Conservation (phyloP, 2,329 filamentous ascomycete genomes). For the Purpureocillium takamizusanense region DNA sequence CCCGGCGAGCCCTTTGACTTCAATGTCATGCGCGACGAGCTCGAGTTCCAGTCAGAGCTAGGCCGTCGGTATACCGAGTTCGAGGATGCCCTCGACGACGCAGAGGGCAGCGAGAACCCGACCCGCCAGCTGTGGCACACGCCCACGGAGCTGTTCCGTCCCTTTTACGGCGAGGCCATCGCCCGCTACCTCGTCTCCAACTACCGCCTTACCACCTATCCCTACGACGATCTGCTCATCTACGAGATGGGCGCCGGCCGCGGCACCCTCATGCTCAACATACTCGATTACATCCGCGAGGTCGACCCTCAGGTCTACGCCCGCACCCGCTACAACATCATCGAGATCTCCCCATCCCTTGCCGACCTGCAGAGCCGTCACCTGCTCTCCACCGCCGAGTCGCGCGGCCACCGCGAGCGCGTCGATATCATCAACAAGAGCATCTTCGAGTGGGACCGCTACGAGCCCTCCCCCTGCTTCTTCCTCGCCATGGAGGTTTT, state of each 20-base stretch:
- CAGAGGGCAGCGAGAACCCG: conserved; percentile 48
- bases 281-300: conserved; percentile 90
- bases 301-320: conserved; percentile 87
- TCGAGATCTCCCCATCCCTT: conserved; percentile 82
- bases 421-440: conserved; percentile 93
- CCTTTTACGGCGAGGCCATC: conserved; percentile 94
- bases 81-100: conserved; percentile 75
- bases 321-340: conserved; percentile 87
- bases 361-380: conserved; percentile 69
- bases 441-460: conserved; percentile 87
- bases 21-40: conserved; percentile 68
- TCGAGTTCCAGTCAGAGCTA: conserved; percentile 70
- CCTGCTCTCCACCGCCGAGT: conserved; percentile 55
- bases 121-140: conserved; percentile 96
- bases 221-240: conserved; percentile 93
- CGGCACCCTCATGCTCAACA: conserved; percentile 95
- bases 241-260: conserved; percentile 99
- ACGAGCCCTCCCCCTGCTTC: conserved; percentile 89
- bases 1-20: conserved; percentile 91
- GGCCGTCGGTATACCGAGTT: conserved; percentile 79
- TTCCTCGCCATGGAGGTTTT: conserved; percentile 98
- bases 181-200: conserved; percentile 94
- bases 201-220: conserved; percentile 88
- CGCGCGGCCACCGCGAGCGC: conserved; percentile 69
- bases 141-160: conserved; percentile 91